Evolutionary conservation across 768 basidiomycete genomes (phyloP).

Genomic region (Suillus occidentalis): DNA sequence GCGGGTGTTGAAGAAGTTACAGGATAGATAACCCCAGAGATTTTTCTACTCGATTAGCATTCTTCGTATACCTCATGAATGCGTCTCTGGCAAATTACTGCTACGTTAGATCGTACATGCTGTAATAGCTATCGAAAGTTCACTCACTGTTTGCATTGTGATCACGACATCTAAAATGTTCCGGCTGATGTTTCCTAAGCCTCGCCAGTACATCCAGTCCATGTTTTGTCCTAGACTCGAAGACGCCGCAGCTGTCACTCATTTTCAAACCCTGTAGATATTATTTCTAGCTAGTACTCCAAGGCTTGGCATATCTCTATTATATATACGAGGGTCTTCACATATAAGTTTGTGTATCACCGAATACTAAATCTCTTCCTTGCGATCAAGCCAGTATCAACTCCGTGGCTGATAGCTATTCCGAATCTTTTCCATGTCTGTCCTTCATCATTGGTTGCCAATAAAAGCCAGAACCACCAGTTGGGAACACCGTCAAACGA

Average conservation of each 20-base stretch:
- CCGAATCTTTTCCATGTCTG: not conserved
- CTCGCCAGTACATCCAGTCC: too few relatives aligned
- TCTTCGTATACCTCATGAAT: not conserved
- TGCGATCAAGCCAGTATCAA: not conserved
- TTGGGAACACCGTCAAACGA: not conserved
- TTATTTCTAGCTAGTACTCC: not conserved
- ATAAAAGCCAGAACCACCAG: slow-evolving; percentile 3
- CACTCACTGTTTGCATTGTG: too few relatives aligned
- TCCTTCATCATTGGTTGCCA: not conserved
- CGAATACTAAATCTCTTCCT: slow-evolving; percentile 1
- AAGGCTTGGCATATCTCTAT: not conserved
- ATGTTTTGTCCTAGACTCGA: too few relatives aligned
- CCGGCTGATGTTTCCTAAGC: too few relatives aligned
- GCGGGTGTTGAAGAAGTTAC: slow-evolving; percentile 38
- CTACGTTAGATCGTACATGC: not conserved
- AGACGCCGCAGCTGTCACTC: too few relatives aligned
- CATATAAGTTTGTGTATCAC: not conserved
- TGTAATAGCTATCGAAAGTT: not conserved
- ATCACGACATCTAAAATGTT: too few relatives aligned
- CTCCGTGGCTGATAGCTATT: not conserved
- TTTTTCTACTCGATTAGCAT: not conserved
- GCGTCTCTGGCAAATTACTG: not conserved
- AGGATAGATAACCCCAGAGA: slow-evolving; percentile 15
- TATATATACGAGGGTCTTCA: not conserved
- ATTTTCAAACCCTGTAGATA: not conserved